phyloP scores from a whole-genome alignment of 352 stramenopile genomes.

The Phytophthora vignae region DNA sequence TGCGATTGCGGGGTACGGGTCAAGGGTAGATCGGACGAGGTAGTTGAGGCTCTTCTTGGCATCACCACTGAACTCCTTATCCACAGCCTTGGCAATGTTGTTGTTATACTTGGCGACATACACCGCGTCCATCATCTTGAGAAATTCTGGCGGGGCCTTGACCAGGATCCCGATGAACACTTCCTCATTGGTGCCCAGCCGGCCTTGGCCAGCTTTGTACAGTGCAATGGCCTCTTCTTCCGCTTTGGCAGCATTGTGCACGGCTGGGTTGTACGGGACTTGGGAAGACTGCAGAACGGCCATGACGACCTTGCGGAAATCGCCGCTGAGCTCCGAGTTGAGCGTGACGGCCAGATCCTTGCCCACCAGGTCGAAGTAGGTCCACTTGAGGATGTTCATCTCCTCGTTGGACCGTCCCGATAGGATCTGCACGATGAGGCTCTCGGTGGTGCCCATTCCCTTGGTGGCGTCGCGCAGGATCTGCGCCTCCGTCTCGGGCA shows the following conservation, averaged over 20 bases:
- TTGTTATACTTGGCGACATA: slow-evolving; percentile 86
- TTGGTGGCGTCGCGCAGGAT: slow-evolving; percentile 77
- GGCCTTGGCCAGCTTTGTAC: slow-evolving; percentile 82
- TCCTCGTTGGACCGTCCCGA: slow-evolving; percentile 80
- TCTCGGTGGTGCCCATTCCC: slow-evolving; percentile 77
- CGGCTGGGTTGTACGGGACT: slow-evolving; percentile 59
- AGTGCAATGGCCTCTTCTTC: slow-evolving; percentile 69
- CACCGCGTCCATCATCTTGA: slow-evolving; percentile 74
- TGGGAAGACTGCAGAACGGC: slow-evolving; percentile 64
- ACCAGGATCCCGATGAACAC: slow-evolving; percentile 73
- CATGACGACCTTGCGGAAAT: slow-evolving; percentile 83
- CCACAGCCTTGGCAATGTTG: slow-evolving; percentile 77
- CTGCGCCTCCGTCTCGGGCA: slow-evolving; percentile 76
- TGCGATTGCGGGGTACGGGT: slow-evolving; percentile 71
- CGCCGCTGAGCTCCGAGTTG: slow-evolving; percentile 74
- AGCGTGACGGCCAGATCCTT: slow-evolving; percentile 75
- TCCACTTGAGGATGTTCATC: slow-evolving; percentile 81
- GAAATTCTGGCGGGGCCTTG: slow-evolving; percentile 61
- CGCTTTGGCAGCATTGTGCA: slow-evolving; percentile 74
- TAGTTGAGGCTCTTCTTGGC: slow-evolving; percentile 78
- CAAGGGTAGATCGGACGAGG: slow-evolving; percentile 58
- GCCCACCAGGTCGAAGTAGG: slow-evolving; percentile 75
- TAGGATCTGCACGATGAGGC: slow-evolving; percentile 73
- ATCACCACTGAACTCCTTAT: slow-evolving; percentile 86
- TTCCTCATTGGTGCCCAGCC: slow-evolving; percentile 78